These are phyloP conservation scores for Suillus sp. DNA, from an alignment of 768 basidiomycete species.

Conservation along the genomic window DNA sequence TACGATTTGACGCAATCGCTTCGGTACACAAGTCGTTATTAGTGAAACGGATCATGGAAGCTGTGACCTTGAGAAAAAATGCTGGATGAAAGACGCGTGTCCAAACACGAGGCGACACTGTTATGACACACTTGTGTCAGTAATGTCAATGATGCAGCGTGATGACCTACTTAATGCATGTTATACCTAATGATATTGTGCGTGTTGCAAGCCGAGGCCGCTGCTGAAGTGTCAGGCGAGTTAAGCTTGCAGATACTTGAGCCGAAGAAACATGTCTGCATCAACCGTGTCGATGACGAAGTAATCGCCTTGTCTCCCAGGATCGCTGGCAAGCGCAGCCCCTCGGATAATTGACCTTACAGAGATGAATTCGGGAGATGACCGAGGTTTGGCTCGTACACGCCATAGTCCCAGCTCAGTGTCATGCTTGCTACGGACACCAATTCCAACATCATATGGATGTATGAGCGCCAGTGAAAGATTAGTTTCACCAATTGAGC, in stretches of 20 bases:
- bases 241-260: not conserved
- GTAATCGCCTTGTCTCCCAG: conserved; percentile 18
- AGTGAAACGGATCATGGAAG: not conserved
- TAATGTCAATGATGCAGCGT: not conserved
- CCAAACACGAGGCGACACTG: not conserved
- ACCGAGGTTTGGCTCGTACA: conserved; percentile 15
- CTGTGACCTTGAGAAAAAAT: not conserved
- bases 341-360: conserved; percentile 34
- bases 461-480: conserved; percentile 18
- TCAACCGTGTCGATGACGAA: conserved; percentile 33
- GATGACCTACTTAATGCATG: no score
- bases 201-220: no score
- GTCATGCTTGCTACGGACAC: conserved; percentile 20
- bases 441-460: conserved; percentile 20
- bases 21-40: not conserved
- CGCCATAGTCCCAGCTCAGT: conserved; percentile 24
- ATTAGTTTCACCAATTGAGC: conserved; percentile 10
- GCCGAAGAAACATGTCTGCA: conserved; percentile 29
- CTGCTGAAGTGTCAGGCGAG: not conserved
- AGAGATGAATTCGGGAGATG: conserved; percentile 26
- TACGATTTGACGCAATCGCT: not conserved
- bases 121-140: conserved; percentile 1
- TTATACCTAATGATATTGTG: no score
- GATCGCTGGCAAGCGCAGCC: conserved; percentile 20
- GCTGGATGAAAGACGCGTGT: not conserved